Base-by-base conservation (phyloP, 805 yeast genomes). In the Candida patagonica region DNA sequence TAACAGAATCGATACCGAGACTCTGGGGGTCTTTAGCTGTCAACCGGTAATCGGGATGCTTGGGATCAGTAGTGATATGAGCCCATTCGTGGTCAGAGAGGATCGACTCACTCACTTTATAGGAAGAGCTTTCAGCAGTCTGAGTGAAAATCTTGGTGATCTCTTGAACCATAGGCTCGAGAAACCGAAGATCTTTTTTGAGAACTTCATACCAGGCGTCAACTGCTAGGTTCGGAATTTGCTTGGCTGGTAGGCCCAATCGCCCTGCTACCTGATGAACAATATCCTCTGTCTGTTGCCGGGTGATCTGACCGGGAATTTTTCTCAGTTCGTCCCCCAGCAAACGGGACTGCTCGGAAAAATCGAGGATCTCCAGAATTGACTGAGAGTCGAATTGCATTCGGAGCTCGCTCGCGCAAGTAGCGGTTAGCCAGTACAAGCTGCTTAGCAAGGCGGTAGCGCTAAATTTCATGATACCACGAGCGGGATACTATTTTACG, bases 1-100 rank as follows among this genome's bases (percentile, higher is more conserved):
- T 76, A 34, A 86, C 96, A 4, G 66, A 59, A 63, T 89, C 97
- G 41, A 88, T 67, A 16, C 92, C 94, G 47, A 89, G 71, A 27
- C 65, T 65, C 46, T 68, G 66, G 7, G 95, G 95, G 24, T 49
- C 45, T 61, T 73, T 75, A 49, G 77, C 74, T 57, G 88, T 73
- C 57, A 82, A 67, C 43, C 71, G 66, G 60, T 80, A 70, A 56
- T 52, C 42, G 29, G 63, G 63, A 49, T 54, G 43, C 33, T 47
- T 40, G 13, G 42, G 44, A 42, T 69, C 68, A 47, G 78, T 66
- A 9, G 88, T 78, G 20, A 47, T 41, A 35, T 45, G 47, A 10
- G 41, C 38, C 55, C 56, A 52, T 37, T 52, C 48, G 21, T 27
- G 29, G 22, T 33, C 19, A 20, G 37, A 27, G 15, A 16, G 24